These are phyloP conservation scores for Moricandia moricandioides DNA, from an alignment of 345 rosid genomes.

Conservation along the genomic window DNA sequence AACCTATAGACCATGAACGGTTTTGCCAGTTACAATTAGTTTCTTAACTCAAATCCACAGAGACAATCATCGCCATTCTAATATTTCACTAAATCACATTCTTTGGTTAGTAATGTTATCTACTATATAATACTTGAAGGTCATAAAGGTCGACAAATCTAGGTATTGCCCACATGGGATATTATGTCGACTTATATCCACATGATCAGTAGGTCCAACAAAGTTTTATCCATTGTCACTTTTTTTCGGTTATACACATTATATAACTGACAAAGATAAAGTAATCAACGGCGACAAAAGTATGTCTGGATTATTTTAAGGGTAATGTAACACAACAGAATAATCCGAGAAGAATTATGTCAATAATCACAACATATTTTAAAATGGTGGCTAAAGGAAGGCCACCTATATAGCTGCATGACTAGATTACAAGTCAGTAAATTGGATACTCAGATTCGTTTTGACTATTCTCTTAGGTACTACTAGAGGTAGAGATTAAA, in stretches of 20 bases:
- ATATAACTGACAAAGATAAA: slow-evolving; percentile 24
- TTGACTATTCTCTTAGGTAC: slow-evolving; percentile 29
- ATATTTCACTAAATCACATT: too few species aligned
- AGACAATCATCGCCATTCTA: not conserved
- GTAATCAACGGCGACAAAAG: slow-evolving; percentile 34
- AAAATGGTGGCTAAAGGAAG: slow-evolving; percentile 18
- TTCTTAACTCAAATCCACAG: not conserved
- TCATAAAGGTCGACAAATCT: slow-evolving; percentile 14
- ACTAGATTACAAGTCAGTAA: slow-evolving; percentile 35
- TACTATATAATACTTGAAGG: not conserved
- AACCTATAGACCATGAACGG: not conserved
- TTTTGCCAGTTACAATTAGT: not conserved
- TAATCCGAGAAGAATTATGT: slow-evolving; percentile 26
- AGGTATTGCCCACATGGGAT: slow-evolving; percentile 24
- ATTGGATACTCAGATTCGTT: slow-evolving; percentile 22
- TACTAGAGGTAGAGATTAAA: slow-evolving; percentile 27
- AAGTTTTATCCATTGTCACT: slow-evolving; percentile 25
- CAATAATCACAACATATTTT: slow-evolving; percentile 10
- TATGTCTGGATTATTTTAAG: slow-evolving; percentile 19
- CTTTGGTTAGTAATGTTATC: not conserved
- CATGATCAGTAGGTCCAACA: slow-evolving; percentile 28
- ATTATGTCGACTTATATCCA: slow-evolving; percentile 24
- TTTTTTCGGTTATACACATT: slow-evolving; percentile 24
- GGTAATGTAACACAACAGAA: slow-evolving; percentile 9
- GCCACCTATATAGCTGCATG: slow-evolving; percentile 25